Conservation (phyloP, 371 early-diverging fungal species). For the Apophysomyces variabilis region DNA sequence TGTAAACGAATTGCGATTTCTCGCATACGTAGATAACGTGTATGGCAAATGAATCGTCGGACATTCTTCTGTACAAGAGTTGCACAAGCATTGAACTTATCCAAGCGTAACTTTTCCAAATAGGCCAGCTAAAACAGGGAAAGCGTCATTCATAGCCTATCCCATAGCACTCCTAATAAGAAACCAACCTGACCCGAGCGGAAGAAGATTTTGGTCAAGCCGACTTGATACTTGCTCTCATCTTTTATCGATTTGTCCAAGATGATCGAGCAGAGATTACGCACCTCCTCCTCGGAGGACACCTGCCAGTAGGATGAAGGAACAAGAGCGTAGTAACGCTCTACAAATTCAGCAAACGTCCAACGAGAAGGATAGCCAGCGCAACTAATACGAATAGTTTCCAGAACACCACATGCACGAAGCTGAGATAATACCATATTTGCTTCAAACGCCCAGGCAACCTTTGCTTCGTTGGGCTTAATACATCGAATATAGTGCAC, state of each 20-base stretch:
- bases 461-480: conserved; percentile 95
- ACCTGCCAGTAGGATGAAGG: conserved; percentile 67
- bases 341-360: conserved; percentile 94
- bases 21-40: conserved; percentile 64
- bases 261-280: conserved; percentile 62
- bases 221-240: conserved; percentile 90
- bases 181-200: conserved; percentile 76
- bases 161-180: no score
- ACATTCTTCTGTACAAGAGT: conserved; percentile 90
- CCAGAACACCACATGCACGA: conserved; percentile 99
- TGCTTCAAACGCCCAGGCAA: conserved; percentile 89
- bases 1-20: conserved; percentile 61
- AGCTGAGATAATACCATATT: conserved; percentile 94
- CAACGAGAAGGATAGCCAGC: conserved; percentile 98
- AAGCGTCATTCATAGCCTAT: neutral
- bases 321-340: conserved; percentile 90
- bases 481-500: conserved; percentile 98
- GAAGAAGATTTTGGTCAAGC: conserved; percentile 97
- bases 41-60: conserved; percentile 72
- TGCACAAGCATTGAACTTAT: conserved; percentile 78
- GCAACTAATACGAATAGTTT: conserved; percentile 98
- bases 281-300: conserved; percentile 43
- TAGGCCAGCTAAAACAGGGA: conserved; percentile 70
- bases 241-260: conserved; percentile 70
- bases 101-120: conserved; percentile 86